These are phyloP conservation scores for Leccinum fallax DNA, from an alignment of 1,284 basidiomycete species.

Conservation along the genomic window DNA sequence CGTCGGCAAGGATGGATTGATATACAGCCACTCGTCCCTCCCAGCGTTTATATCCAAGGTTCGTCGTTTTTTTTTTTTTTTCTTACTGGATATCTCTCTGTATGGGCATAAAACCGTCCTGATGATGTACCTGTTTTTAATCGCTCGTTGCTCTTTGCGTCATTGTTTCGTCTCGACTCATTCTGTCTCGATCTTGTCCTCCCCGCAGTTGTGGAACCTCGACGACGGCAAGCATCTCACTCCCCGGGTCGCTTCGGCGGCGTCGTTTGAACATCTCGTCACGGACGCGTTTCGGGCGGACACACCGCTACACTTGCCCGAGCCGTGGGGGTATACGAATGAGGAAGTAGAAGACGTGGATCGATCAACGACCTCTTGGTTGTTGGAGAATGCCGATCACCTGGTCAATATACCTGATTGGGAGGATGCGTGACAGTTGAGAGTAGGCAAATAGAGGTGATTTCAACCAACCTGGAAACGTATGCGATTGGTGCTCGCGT, in stretches of 20 bases:
- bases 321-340: constrained; percentile 24
- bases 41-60: constrained; percentile 27
- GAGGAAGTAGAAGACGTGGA: background rate
- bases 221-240: constrained; percentile 27
- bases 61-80: background rate
- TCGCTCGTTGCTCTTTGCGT: background rate
- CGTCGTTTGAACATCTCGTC: constrained; percentile 27
- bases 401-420: background rate
- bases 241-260: constrained; percentile 25
- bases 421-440: constrained; percentile 1
- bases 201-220: constrained; percentile 27
- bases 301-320: constrained; percentile 15
- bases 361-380: background rate
- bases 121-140: background rate
- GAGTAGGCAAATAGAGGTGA: background rate
- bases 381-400: constrained; percentile 11
- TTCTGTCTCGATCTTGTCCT: background rate
- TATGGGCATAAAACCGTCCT: background rate
- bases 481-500: background rate
- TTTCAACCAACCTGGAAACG: background rate
- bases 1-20: constrained; percentile 8
- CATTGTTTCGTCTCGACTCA: background rate
- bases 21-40: constrained; percentile 29
- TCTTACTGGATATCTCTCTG: background rate
- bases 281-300: constrained; percentile 25